Percentiles rank a stretch among this genome's conserved stretches.
Conservation (phyloP, 225 moss, liverwort and hornwort species). For the Ulota crispa region DNA sequence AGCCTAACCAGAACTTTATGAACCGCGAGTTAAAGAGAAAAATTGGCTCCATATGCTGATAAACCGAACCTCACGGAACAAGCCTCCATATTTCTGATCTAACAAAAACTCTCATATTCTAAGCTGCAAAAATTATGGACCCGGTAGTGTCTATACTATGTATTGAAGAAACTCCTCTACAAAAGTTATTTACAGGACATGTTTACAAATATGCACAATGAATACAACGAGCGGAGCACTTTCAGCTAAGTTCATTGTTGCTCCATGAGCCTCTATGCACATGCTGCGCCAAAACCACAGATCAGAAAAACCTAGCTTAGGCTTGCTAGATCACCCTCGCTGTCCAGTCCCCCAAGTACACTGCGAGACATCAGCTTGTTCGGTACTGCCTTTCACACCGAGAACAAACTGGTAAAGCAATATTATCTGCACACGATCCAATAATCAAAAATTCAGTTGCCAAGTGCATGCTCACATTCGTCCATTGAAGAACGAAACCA, state of each 20-base stretch:
- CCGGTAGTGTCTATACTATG: background rate
- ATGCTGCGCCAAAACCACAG: background rate
- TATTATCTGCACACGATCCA: slow-evolving; percentile 12
- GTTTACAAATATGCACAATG: slow-evolving; percentile 22
- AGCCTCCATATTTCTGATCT: background rate
- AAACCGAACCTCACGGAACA: background rate
- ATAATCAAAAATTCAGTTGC: background rate
- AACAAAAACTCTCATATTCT: background rate
- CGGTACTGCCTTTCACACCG: slow-evolving; percentile 21
- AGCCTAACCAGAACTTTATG: no score
- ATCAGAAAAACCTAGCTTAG: background rate
- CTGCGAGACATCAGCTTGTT: slow-evolving; percentile 9
- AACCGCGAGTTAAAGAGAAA: background rate
- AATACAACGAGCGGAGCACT: background rate
- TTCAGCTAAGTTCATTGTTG: background rate
- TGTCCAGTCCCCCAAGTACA: background rate
- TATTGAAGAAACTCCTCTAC: background rate
- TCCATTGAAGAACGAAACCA: background rate
- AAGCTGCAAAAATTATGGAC: slow-evolving; percentile 13
- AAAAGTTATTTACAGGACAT: background rate
- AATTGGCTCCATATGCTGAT: background rate
- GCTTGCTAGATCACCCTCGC: background rate
- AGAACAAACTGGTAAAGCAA: slow-evolving; percentile 15
- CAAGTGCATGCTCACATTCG: background rate
- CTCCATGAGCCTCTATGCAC: background rate